A percentile compares a stretch with the other conserved stretches of the same genome.
Evolutionary conservation across 2,329 filamentous ascomycete genomes (phyloP).

Genomic region (Bipolaris bicolor): DNA sequence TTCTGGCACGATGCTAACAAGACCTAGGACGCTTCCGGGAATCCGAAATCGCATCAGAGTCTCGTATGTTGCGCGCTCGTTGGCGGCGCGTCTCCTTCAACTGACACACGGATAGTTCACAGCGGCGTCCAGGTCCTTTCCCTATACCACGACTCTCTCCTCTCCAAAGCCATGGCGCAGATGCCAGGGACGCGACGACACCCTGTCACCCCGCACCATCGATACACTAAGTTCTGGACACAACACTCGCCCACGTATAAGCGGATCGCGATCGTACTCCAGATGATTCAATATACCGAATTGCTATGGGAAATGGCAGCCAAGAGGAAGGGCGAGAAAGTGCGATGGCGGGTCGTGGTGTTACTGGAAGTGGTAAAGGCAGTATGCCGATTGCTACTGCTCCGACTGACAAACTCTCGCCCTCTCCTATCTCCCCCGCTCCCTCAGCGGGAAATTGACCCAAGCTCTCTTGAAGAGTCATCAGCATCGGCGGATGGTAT

Average conservation of each 20-base stretch:
- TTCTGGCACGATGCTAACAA: conserved; percentile 25
- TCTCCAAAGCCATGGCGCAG: conserved; percentile 68
- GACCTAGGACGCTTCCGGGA: conserved; percentile 79
- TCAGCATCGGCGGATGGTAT: conserved; percentile 55
- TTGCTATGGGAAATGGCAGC: conserved; percentile 97
- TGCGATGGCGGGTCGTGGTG: conserved; percentile 86
- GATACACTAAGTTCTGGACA: conserved; percentile 70
- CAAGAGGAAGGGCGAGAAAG: conserved; percentile 79
- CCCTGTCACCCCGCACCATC: conserved; percentile 63
- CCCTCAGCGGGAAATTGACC: conserved; percentile 82
- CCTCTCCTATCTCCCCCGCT: conserved; percentile 83
- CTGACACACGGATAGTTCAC: conserved; percentile 63
- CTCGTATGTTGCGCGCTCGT: conserved; percentile 56
- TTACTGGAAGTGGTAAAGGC: conserved; percentile 87
- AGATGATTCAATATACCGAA: conserved; percentile 93
- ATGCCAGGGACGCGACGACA: conserved; percentile 61
- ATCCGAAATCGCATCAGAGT: conserved; percentile 93
- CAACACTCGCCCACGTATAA: conserved; percentile 73
- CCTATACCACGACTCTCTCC: conserved; percentile 88
- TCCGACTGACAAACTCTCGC: conserved; percentile 81
- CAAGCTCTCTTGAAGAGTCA: conserved; percentile 63
- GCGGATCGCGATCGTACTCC: conserved; percentile 78
- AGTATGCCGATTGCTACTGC: conserved; percentile 76
- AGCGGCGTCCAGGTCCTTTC: conserved; percentile 88
- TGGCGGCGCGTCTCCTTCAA: conserved; percentile 5